Base-by-base conservation (phyloP, 768 basidiomycete genomes). In the Pisolithus microcarpus region DNA sequence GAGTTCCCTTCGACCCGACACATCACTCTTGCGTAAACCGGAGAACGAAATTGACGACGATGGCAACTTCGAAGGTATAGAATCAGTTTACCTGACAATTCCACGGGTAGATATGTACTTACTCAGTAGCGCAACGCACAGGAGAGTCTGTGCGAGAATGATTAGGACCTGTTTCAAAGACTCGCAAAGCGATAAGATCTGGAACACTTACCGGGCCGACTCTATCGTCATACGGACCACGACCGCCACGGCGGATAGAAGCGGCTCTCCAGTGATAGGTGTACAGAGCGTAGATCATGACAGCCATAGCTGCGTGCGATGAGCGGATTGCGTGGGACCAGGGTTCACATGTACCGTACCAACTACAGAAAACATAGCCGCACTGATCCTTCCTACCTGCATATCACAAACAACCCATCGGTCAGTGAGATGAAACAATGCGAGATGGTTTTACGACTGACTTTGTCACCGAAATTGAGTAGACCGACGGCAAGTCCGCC, bases 391-490 rank as follows among this genome's bases (percentile, higher is more conserved):
- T 42, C 95, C 92, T 52, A 97, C 84, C 91, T 91, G 13, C 13
- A 34, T 11, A 34, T 34, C 34, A 5, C 34, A 56, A 16, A 18
- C 46, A 38, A 34, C 34, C 50, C 23, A 38, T 11, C 24, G 23
- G 15, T 44, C n/a, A 26, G 7, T n/a, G 28, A 34, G 46, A 43
- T 3, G 8, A 24, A 26, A 24, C 6, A 21, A n/a, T 9, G 45
- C 21, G 43, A 13, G 5, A 42, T 18, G 47, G 11, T 30, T 26
- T 26, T n/a, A 16, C 21, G 11, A 43, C 7, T 4, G 61, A 86
- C 92, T 72, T 90, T 90, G 68, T 98, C 96, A 54, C 96, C 96
- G 74, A 99, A 99, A 70, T 99, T 99, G 60, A 99, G 75, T 51
- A 99, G 71, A 10, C 96, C 96, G 13, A 98, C 93, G 1, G 93